Evolutionary conservation across 352 stramenopile species (phyloP).

Genomic region (Phytophthora brassicae): DNA sequence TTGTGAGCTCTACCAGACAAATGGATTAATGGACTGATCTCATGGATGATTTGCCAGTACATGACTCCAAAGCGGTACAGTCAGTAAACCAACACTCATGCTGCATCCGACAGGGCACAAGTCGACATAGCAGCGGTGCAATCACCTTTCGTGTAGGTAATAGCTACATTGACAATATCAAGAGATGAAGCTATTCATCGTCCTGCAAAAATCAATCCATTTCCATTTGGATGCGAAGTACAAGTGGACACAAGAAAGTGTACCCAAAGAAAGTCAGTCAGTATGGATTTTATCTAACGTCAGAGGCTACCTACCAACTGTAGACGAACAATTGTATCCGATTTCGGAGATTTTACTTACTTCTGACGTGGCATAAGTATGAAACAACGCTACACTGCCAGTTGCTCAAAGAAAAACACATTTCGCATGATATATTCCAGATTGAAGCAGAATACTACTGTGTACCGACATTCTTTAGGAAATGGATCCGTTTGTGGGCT

Average conservation of each 20-base stretch:
- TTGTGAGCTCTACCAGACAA: constrained; percentile 17
- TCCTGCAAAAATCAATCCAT: constrained; percentile 17
- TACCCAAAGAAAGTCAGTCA: constrained; percentile 15
- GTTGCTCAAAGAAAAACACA: constrained; percentile 10
- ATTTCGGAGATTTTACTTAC: constrained; percentile 14
- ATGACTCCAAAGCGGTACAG: neutral
- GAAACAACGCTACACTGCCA: neutral
- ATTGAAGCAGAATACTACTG: no score
- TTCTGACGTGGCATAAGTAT: no score
- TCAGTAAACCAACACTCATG: constrained; percentile 31
- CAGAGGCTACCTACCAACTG: neutral
- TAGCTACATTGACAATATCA: constrained; percentile 38
- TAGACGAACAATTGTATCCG: constrained; percentile 22
- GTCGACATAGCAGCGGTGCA: neutral
- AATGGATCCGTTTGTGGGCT: constrained; percentile 34
- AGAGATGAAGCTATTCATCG: constrained; percentile 23
- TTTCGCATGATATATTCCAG: no score
- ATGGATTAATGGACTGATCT: constrained; percentile 20
- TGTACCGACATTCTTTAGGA: constrained; percentile 33
- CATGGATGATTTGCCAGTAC: constrained; percentile 11
- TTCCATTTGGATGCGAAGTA: constrained; percentile 1
- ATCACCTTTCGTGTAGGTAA: neutral
- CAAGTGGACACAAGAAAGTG: neutral
- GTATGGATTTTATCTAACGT: constrained; percentile 26
- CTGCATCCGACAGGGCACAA: constrained; percentile 1